Base-by-base conservation (phyloP, 176 grass and related monocot species). In the Oryza meridionalis region DNA sequence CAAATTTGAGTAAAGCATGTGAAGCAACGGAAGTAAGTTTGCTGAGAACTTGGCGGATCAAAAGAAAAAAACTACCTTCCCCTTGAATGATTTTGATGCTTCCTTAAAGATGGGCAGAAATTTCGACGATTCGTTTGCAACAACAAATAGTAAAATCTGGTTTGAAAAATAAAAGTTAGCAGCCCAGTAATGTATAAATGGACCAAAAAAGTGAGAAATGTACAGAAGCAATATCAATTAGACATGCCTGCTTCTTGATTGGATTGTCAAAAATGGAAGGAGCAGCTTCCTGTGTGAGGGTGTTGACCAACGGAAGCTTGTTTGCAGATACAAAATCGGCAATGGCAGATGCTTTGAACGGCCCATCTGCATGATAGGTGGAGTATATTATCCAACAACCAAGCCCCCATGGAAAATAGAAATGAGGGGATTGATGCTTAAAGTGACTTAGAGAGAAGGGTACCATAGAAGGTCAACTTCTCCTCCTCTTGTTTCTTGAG, bases 401-500 rank as follows among this genome's bases (percentile, higher is more conserved):
- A 78, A 73, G 44, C 42, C 21, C 0, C 29, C 22, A 16, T 0
- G 38, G 0, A 67, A 61, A 67, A 72, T 4, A 31, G 11, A 50
- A 67, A 67, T 21, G 9, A 67, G 26, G 75, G 19, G 0, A 51
- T 37, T 37, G 65, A 4, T 6, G 62, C 44, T 76, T 65, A 55
- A 14, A 72, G 73, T 12, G 38, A 67, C 12, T 51, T 73, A 40
- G 72, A 74, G 71, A 63, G 38, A 32, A 88, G 46, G 38, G 49
- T 93, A 98, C 96, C 96, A 78, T 88, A 95, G 40, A 92, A 86
- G 47, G 93, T 84, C 62, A 98, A 49, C 79, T 94, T 98, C 67
- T 98, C 96, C 77, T 87, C 93, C 70, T 94, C 96, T 84, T 94
- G 93, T 84, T 95, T 94, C 88, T 98, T 98, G 6, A 98, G 61